Conservation (phyloP, 306 rosid genomes). For the Oxytropis ochrocephala region DNA sequence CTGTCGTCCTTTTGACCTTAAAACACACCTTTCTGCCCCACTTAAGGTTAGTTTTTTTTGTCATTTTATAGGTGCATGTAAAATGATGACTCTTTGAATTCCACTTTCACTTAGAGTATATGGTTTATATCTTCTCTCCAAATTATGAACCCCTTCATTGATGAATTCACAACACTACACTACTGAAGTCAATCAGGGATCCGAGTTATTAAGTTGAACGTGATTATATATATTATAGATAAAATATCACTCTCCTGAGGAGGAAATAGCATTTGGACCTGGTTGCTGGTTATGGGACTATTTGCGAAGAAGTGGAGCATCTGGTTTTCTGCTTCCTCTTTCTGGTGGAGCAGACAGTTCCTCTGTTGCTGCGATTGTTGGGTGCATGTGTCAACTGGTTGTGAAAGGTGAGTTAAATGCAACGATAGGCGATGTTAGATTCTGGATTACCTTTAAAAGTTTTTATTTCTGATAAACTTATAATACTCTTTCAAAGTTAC, state of each 20-base stretch:
- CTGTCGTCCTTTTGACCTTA: conserved; percentile 69
- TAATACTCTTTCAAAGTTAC: background rate
- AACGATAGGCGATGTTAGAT: background rate
- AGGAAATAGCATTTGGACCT: conserved; percentile 98
- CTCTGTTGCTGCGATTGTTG: conserved; percentile 92
- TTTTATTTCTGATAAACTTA: conserved; percentile 12
- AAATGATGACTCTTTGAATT: conserved; percentile 2
- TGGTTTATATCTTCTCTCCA: background rate
- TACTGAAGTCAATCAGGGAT: background rate
- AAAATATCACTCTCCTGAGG: conserved; percentile 82
- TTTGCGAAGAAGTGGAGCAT: conserved; percentile 95
- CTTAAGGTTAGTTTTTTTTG: conserved; percentile 52
- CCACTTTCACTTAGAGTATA: background rate
- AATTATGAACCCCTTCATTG: background rate
- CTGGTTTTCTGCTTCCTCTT: conserved; percentile 97
- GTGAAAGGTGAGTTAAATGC: conserved; percentile 57
- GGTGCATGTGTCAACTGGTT: conserved; percentile 96
- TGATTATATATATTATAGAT: conserved; percentile 43
- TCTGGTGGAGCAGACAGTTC: conserved; percentile 99
- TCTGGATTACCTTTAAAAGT: conserved; percentile 12
- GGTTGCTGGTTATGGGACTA: conserved; percentile 99
- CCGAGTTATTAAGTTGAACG: conserved; percentile 22
- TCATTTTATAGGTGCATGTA: conserved; percentile 3
- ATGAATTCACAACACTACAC: background rate
- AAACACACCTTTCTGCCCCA: conserved; percentile 59